Evolutionary conservation across 2,329 filamentous ascomycete genomes (phyloP), one percentile per base, ranked within the genome.

Genomic region (Colletotrichum truncatum): DNA sequence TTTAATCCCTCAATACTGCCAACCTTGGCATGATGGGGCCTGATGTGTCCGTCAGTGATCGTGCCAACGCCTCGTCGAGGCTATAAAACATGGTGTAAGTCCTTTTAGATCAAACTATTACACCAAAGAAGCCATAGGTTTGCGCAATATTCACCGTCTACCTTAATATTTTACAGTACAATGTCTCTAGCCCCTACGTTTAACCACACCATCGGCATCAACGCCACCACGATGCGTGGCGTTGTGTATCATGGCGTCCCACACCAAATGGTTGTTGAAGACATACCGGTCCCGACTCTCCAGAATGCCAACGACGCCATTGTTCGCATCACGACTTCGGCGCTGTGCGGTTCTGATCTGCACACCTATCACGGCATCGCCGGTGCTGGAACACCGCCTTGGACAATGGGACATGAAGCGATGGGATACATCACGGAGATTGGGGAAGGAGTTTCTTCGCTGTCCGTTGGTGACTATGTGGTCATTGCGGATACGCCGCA

Each of bases 401-500:
- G 53, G 2, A 52, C 41, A 3, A 46, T 75, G 8, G 80, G 80
- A 11, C 78, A 82, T 64, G 80, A 82, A 70, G 78, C 78, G 45
- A 73, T 81, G n/a, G 80, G 80, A 14, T 53, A 75, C 38, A 71
- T 82, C 3, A 66, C 71, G 26, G 67, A 71, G n/a, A 66, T 80
- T 34, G 81, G 81, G 2, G 52, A 70, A 8, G 72, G 68, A 10
- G 77, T 81, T 6, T 70, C 67, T 7, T 70, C 70, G 8, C 68
- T 81, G 51, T 71, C 74, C 38, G 46, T 70, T 4, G 80, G 80
- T 3, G 78, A 83, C 49, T 69, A 76, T 25, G 78, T 80, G n/a
- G 76, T 80, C 21, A 76, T 79, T 64, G 66, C 18, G 41, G 72
- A 72, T 34, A 45, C 74, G 10, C 68, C 71, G 2, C 68, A 69